Conservation (phyloP, 495 filamentous ascomycete genomes). For the Entonaema liquescens region DNA sequence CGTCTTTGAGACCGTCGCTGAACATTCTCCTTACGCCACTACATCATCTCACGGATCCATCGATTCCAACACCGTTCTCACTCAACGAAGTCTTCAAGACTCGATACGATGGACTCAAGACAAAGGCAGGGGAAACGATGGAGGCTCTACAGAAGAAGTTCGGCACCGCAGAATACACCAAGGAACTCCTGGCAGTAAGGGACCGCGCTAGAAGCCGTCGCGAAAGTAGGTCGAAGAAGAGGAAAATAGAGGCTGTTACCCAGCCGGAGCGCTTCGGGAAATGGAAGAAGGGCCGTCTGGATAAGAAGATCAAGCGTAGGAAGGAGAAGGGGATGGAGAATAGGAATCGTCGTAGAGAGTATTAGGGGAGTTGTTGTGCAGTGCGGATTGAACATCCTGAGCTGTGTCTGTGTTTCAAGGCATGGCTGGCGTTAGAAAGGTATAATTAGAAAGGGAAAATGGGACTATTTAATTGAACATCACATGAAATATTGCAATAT, state of each 20-base stretch:
- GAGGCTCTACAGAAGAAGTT: conserved; percentile 80
- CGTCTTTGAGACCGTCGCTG: conserved; percentile 67
- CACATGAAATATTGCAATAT: background rate
- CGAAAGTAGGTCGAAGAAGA: conserved; percentile 77
- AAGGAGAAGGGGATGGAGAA: conserved; percentile 77
- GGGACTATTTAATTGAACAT: background rate
- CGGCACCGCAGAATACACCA: conserved; percentile 80
- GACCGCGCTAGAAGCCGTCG: conserved; percentile 73
- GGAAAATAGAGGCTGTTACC: conserved; percentile 83
- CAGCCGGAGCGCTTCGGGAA: conserved; percentile 79
- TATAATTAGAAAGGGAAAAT: background rate
- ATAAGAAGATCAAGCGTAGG: conserved; percentile 82
- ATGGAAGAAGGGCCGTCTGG: conserved; percentile 85
- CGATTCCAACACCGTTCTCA: conserved; percentile 72
- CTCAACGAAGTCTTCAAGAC: conserved; percentile 71
- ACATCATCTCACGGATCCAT: conserved; percentile 82
- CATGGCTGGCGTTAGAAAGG: background rate
- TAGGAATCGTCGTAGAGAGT: conserved; percentile 73
- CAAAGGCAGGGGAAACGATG: conserved; percentile 75
- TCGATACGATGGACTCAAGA: conserved; percentile 70
- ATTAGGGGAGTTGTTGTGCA: conserved; percentile 12
- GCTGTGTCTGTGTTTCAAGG: background rate
- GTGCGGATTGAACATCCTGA: background rate
- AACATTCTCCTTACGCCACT: conserved; percentile 78
- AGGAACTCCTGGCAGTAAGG: conserved; percentile 71